Evolutionary conservation across 106 monocot genomes (phyloP).

Genomic region (Dioscorea alata): DNA sequence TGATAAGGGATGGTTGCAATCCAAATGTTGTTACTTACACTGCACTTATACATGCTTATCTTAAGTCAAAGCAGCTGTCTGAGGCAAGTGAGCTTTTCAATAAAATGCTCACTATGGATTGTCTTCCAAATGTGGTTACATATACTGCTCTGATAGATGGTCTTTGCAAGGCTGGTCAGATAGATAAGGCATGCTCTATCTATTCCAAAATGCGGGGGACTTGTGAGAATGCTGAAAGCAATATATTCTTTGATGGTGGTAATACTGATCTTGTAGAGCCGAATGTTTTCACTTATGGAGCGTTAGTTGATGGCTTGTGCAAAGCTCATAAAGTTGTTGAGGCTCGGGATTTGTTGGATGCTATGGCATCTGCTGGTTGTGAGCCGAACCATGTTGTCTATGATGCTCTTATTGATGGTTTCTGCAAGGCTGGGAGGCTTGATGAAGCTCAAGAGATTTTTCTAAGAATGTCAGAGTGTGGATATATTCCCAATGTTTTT

Average conservation of each 20-base stretch:
- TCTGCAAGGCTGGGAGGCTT: conserved; percentile 80
- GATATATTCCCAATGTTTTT: conserved; percentile 64
- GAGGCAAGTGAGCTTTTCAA: conserved; percentile 73
- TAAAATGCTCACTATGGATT: conserved; percentile 60
- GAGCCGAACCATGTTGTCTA: conserved; percentile 91
- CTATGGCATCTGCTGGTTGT: conserved; percentile 61
- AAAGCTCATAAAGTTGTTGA: conserved; percentile 83
- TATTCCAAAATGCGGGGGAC: conserved; percentile 75
- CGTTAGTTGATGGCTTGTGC: conserved; percentile 90
- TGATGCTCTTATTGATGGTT: conserved; percentile 93
- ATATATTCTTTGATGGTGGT: conserved; percentile 41
- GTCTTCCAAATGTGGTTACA: conserved; percentile 73
- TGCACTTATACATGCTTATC: conserved; percentile 79
- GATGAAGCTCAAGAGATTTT: conserved; percentile 77
- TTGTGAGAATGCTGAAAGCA: conserved; percentile 31
- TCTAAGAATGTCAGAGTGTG: conserved; percentile 58
- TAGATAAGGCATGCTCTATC: conserved; percentile 65
- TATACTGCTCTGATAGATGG: conserved; percentile 92
- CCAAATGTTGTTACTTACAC: conserved; percentile 95
- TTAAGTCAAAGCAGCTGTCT: conserved; percentile 54
- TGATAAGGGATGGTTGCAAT: conserved; percentile 65
- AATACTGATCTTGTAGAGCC: conserved; percentile 28
- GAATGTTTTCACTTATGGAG: conserved; percentile 96
- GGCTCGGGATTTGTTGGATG: conserved; percentile 61
- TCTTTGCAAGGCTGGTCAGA: conserved; percentile 75